Evolutionary conservation across 768 basidiomycete species (phyloP).

Genomic region (Phylloporus sp.): DNA sequence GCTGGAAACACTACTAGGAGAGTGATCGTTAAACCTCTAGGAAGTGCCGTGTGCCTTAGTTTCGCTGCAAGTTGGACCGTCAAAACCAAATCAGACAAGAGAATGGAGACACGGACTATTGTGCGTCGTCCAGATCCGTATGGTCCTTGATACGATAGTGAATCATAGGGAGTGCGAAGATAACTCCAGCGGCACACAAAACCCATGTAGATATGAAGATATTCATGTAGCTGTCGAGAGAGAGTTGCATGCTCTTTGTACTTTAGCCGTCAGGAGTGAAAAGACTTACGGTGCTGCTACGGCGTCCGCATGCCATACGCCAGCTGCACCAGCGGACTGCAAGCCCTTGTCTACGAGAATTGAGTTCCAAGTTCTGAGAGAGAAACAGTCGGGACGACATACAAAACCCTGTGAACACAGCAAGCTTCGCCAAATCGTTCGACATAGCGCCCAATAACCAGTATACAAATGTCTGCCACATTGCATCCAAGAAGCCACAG

Average conservation of each 20-base stretch:
- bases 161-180: conserved; percentile 72
- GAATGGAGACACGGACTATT: conserved; percentile 34
- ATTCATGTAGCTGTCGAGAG: conserved; percentile 50
- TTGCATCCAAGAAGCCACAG: conserved; percentile 71
- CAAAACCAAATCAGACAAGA: not conserved
- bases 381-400: conserved; percentile 26
- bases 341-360: conserved; percentile 57
- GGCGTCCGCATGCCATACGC: conserved; percentile 67
- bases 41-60: not conserved
- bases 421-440: conserved; percentile 74
- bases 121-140: conserved; percentile 49
- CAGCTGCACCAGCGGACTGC: conserved; percentile 73
- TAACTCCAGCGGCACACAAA: conserved; percentile 58
- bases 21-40: not conserved
- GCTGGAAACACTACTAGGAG: not conserved
- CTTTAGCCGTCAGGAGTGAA: not conserved
- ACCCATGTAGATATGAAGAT: conserved; percentile 72
- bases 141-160: conserved; percentile 62
- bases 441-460: conserved; percentile 87
- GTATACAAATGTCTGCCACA: conserved; percentile 83
- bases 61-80: conserved; percentile 12
- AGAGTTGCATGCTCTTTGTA: not conserved
- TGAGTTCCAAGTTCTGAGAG: not conserved
- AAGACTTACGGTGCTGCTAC: conserved; percentile 51
- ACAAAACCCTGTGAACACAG: conserved; percentile 81